Percentiles rank a stretch among this genome's conserved stretches.
Evolutionary conservation across 257 asterid genomes (phyloP).

Genomic region (Anisodus acutangulus): DNA sequence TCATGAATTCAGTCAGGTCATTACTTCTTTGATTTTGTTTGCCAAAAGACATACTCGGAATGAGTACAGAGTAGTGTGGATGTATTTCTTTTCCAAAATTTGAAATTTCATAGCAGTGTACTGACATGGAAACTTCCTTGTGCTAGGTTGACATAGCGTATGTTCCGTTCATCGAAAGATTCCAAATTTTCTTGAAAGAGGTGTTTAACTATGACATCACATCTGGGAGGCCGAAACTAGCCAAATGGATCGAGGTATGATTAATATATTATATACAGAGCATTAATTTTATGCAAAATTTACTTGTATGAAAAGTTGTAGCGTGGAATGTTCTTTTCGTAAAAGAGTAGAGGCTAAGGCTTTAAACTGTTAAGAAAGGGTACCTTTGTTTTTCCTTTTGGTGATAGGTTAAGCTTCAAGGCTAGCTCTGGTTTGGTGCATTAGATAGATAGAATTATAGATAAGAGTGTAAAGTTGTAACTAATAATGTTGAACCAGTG

Average conservation of each 20-base stretch:
- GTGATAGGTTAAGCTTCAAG: no score
- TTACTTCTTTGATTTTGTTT: background rate
- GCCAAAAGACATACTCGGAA: background rate
- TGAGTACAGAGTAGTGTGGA: background rate
- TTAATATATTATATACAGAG: background rate
- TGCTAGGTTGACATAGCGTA: conserved; percentile 59
- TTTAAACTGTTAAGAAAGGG: background rate
- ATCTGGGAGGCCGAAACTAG: conserved; percentile 61
- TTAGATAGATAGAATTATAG: no score
- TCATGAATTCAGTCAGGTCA: conserved; percentile 51
- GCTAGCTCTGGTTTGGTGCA: no score
- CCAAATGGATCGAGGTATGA: conserved; percentile 57
- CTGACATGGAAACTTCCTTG: conserved; percentile 4
- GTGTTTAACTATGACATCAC: conserved; percentile 57
- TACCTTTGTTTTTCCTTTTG: no score
- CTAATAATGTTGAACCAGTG: no score
- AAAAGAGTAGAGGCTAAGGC: background rate
- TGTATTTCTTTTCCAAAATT: background rate
- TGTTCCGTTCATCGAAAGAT: conserved; percentile 70
- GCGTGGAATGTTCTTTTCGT: background rate
- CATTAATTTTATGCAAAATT: background rate
- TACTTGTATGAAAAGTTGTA: background rate
- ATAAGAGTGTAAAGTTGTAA: no score
- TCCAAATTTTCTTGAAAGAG: conserved; percentile 47
- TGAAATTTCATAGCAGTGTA: background rate